Evolutionary conservation across 495 filamentous ascomycete species (phyloP).

Genomic region (Aspergillus diversus): DNA sequence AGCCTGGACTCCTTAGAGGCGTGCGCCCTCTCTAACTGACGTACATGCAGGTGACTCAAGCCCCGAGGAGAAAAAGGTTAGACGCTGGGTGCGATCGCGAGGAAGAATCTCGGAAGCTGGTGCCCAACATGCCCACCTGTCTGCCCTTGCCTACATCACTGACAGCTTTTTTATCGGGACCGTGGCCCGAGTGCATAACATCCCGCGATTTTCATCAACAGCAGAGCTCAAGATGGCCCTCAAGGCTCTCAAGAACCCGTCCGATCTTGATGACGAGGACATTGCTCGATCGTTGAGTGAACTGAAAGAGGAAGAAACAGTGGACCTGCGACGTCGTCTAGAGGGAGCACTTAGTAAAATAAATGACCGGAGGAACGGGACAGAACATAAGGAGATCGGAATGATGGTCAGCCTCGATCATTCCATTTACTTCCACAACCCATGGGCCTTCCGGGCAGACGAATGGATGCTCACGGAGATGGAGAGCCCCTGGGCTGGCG

Average conservation of each 20-base stretch:
- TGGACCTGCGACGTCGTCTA: slow-evolving; percentile 41
- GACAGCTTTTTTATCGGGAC: slow-evolving; percentile 93
- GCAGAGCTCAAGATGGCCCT: slow-evolving; percentile 41
- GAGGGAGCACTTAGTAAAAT: slow-evolving; percentile 40
- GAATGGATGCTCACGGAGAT: slow-evolving; percentile 95
- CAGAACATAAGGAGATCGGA: slow-evolving; percentile 58
- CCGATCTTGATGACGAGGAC: slow-evolving; percentile 49
- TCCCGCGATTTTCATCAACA: slow-evolving; percentile 62
- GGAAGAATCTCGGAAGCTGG: slow-evolving; percentile 72
- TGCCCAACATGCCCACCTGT: slow-evolving; percentile 77
- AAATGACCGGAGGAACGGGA: slow-evolving; percentile 23
- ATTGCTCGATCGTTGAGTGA: slow-evolving; percentile 45
- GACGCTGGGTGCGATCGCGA: slow-evolving; percentile 79
- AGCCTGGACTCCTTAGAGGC: neutral
- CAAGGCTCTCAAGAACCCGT: slow-evolving; percentile 50
- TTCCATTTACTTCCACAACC: slow-evolving; percentile 93
- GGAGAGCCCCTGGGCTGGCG: slow-evolving; percentile 91
- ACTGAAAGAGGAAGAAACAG: slow-evolving; percentile 47
- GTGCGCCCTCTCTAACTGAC: neutral
- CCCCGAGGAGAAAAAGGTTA: slow-evolving; percentile 68
- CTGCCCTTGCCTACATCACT: slow-evolving; percentile 87
- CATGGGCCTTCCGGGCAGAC: slow-evolving; percentile 76
- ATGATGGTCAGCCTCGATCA: slow-evolving; percentile 98
- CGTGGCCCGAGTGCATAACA: slow-evolving; percentile 73
- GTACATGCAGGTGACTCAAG: slow-evolving; percentile 39